Evolutionary conservation across 1,284 basidiomycete genomes (phyloP).

Genomic region (Neolentinus lepideus): DNA sequence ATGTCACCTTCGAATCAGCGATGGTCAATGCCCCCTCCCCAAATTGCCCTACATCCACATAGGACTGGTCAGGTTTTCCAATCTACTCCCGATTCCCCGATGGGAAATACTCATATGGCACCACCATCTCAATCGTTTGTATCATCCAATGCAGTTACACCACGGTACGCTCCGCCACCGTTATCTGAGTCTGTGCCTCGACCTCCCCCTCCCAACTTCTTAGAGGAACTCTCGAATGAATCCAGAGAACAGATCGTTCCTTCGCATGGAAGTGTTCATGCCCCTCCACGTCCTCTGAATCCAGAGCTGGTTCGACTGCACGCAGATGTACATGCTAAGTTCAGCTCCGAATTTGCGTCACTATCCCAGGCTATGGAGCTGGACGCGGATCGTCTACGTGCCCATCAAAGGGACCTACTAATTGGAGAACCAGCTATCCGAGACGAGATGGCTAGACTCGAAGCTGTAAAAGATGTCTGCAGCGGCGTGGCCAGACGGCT

Average conservation of each 20-base stretch:
- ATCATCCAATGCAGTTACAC: constrained; percentile 24
- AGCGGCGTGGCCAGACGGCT: constrained; percentile 66
- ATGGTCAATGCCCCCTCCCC: constrained; percentile 1
- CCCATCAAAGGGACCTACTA: constrained; percentile 79
- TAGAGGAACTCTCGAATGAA: background rate
- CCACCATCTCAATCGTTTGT: constrained; percentile 20
- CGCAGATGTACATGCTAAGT: constrained; percentile 67
- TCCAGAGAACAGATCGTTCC: background rate
- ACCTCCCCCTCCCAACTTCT: background rate
- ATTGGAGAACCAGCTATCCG: constrained; percentile 87
- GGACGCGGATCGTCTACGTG: constrained; percentile 71
- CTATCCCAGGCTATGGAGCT: constrained; percentile 59
- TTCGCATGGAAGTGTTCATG: background rate
- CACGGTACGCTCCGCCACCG: constrained; percentile 10
- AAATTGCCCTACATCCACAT: constrained; percentile 4
- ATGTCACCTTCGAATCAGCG: constrained; percentile 6
- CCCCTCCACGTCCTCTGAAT: constrained; percentile 81
- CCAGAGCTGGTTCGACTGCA: constrained; percentile 87
- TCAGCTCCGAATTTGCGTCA: constrained; percentile 63
- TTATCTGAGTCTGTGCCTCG: constrained; percentile 8
- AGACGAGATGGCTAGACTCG: constrained; percentile 93
- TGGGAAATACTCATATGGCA: constrained; percentile 7
- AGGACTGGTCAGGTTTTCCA: constrained; percentile 12
- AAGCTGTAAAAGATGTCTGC: constrained; percentile 94
- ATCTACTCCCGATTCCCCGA: constrained; percentile 4